Evolutionary conservation across 2,329 filamentous ascomycete species (phyloP), one percentile per base, ranked within the genome.

Genomic region (Mollisia scopiformis): DNA sequence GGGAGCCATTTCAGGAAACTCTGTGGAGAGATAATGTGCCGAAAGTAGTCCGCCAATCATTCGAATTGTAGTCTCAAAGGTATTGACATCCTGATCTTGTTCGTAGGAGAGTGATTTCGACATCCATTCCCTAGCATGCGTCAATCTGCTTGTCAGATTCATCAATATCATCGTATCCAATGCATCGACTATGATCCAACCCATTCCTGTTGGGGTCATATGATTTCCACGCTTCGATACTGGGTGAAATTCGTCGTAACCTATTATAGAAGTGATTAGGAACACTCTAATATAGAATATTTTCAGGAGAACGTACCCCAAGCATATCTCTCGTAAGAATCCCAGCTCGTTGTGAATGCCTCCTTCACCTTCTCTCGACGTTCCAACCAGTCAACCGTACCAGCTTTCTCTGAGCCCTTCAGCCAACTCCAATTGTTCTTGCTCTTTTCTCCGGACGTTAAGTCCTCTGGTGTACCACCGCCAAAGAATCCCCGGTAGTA

Each of bases 181-280:
- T 13, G 94, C 88, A 78, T 99, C 95, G 59, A 99, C 89, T 64
- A 99, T 97, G 71, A 98, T 98, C 95, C 96, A 99, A 30, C 95
- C 95, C 77, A 99, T 83, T 27, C 94, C 95, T 64, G 92, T 88
- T 3, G 89, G 84, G 6, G 92, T 88, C 94, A 99, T 98, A 70
- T 95, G 88, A 55, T 82, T 82, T 53, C 92, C 91, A 19, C 79
- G 86, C 74, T 95, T 95, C 6, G 90, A 87, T 28, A 94, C 78
- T 1, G 95, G 95, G 69, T 92, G 87, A 74, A 91, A 99, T 75
- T 95, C 89, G 74, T 99, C 95, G 70, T 88, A 88, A 33, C 92
- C 87, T 90, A 60, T 54, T 14, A 27, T 25, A 56, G 21, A 68
- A 62, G 50, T 54, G 39, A 66, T 78, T 61, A 79, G 72, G 66